These are phyloP conservation scores for Aspergillus puulaauensis DNA, from an alignment of 2,329 filamentous ascomycete species.

Conservation along the genomic window DNA sequence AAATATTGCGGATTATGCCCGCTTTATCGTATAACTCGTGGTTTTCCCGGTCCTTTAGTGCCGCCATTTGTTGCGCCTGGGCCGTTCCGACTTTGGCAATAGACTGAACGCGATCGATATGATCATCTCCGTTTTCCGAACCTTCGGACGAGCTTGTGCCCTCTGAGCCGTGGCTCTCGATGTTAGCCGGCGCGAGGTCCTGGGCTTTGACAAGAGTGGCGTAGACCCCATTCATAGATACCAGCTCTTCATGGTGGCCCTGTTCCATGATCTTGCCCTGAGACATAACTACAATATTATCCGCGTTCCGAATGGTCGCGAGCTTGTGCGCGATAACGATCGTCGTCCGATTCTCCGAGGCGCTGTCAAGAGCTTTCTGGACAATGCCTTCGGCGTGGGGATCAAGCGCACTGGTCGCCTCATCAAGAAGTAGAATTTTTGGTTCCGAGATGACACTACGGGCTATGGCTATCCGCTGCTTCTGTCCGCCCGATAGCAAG, in stretches of 20 bases:
- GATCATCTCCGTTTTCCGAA: neutral
- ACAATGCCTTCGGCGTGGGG: slow-evolving; percentile 94
- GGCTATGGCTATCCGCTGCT: slow-evolving; percentile 94
- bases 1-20: neutral
- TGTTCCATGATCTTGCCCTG: slow-evolving; percentile 84
- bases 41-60: neutral
- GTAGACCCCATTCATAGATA: slow-evolving; percentile 72
- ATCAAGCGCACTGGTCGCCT: slow-evolving; percentile 90
- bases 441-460: slow-evolving; percentile 87
- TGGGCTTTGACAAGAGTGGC: slow-evolving; percentile 85
- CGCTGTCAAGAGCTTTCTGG: slow-evolving; percentile 85
- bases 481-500: slow-evolving; percentile 88
- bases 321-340: slow-evolving; percentile 95
- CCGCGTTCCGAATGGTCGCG: slow-evolving; percentile 88
- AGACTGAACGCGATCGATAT: neutral
- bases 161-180: slow-evolving; percentile 26
- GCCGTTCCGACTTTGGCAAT: neutral
- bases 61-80: neutral
- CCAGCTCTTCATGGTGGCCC: slow-evolving; percentile 78
- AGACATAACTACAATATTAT: slow-evolving; percentile 95
- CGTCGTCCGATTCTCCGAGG: slow-evolving; percentile 82
- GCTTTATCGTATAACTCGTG: neutral
- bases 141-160: slow-evolving; percentile 48
- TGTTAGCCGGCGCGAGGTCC: slow-evolving; percentile 55
- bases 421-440: slow-evolving; percentile 87